A percentile compares a stretch with the other conserved stretches of the same genome.
Conservation (phyloP, 805 yeast genomes). For the Lachancea sp. region DNA sequence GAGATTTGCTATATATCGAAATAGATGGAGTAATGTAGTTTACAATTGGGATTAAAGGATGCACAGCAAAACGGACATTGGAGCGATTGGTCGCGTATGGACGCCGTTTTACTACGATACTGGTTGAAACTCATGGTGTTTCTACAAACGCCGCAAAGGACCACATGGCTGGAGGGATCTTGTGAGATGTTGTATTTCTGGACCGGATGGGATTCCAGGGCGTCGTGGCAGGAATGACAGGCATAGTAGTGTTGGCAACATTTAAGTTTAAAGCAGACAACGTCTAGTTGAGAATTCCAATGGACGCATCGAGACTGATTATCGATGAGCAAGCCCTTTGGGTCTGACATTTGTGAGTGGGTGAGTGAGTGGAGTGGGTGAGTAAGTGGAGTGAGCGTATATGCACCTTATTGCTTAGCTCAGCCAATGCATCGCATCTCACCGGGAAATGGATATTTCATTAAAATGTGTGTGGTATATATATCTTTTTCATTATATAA, state of each 20-base stretch:
- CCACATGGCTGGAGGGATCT: constrained; percentile 8
- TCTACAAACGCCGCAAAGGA: constrained; percentile 30
- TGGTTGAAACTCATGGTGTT: constrained; percentile 23
- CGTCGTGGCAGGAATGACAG: constrained; percentile 28
- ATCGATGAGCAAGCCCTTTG: constrained; percentile 24
- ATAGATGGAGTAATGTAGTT: constrained; percentile 28
- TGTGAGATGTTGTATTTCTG: constrained; percentile 13
- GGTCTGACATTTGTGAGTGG: constrained; percentile 2
- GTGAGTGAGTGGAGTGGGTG: too few species aligned
- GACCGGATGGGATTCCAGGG: constrained; percentile 14
- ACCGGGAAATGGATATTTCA: background rate
- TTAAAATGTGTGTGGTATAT: background rate
- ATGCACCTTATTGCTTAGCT: too few species aligned
- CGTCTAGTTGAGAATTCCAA: constrained; percentile 29
- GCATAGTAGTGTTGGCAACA: constrained; percentile 29
- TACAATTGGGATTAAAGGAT: constrained; percentile 30
- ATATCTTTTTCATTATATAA: constrained; percentile 2
- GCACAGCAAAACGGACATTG: constrained; percentile 22
- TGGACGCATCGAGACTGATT: constrained; percentile 28
- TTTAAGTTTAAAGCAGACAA: constrained; percentile 29
- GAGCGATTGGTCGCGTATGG: background rate
- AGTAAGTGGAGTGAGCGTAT: too few species aligned
- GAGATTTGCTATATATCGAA: constrained; percentile 12
- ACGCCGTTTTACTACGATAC: constrained; percentile 13
- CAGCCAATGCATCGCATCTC: background rate